A percentile compares a stretch with the other conserved stretches of the same genome.
Evolutionary conservation across 202 grass and related monocot genomes (phyloP).

Genomic region (Setaria viridis): DNA sequence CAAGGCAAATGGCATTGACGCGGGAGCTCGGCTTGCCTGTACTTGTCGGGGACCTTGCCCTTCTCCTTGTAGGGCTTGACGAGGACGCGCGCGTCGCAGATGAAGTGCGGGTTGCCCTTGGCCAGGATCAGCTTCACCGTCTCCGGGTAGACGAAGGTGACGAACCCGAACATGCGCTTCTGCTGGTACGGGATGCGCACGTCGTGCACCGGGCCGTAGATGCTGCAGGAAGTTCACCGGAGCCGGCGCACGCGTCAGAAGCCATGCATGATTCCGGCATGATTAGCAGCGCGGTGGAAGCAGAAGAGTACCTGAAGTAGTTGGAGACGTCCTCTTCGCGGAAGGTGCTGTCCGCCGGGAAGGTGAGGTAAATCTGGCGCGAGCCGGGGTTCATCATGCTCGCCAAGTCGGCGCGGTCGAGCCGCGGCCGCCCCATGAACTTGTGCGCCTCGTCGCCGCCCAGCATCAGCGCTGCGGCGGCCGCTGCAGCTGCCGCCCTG

Average conservation of each 20-base stretch:
- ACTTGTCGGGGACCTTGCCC: constrained; percentile 97
- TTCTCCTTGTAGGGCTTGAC: constrained; percentile 99
- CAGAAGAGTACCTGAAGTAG: constrained; percentile 77
- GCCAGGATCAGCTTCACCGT: constrained; percentile 96
- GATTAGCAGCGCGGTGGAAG: background rate
- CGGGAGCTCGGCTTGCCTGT: constrained; percentile 50
- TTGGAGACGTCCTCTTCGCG: constrained; percentile 96
- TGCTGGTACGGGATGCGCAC: constrained; percentile 99
- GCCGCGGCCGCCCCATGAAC: constrained; percentile 72
- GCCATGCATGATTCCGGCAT: background rate
- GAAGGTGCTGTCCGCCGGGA: constrained; percentile 97
- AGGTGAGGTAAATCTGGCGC: constrained; percentile 99
- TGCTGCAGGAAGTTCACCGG: constrained; percentile 50
- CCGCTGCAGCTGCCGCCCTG: constrained; percentile 67
- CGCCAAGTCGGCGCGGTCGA: constrained; percentile 69
- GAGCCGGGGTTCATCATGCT: constrained; percentile 84
- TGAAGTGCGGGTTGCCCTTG: constrained; percentile 99
- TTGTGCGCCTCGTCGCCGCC: constrained; percentile 85
- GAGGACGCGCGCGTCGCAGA: constrained; percentile 91
- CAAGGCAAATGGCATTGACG: constrained; percentile 11
- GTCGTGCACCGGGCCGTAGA: constrained; percentile 96
- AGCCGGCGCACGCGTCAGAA: background rate
- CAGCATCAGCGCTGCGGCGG: constrained; percentile 72
- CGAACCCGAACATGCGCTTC: constrained; percentile 98
- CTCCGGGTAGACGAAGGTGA: constrained; percentile 97